A percentile compares a stretch with the other conserved stretches of the same genome.
Evolutionary conservation across 805 yeast genomes (phyloP).

Genomic region (Ogataea saltuana): DNA sequence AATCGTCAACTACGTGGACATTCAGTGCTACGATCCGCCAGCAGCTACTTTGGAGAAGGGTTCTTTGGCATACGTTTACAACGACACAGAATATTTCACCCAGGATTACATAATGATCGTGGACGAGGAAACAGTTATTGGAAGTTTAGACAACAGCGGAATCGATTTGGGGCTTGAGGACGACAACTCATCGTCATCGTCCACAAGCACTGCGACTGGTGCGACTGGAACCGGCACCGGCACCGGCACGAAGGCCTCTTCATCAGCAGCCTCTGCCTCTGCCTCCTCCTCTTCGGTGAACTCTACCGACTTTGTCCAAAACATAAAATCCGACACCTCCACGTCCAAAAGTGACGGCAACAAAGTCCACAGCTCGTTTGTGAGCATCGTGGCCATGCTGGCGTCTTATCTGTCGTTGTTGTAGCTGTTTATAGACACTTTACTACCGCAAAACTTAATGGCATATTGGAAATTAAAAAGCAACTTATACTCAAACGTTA

Average conservation of each 20-base stretch:
- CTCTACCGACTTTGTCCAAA: conserved; percentile 1
- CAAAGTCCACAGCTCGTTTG: too few species aligned
- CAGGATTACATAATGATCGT: conserved; percentile 58
- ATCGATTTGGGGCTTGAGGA: conserved; percentile 50
- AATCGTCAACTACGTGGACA: conserved; percentile 55
- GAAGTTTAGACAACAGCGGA: conserved; percentile 65
- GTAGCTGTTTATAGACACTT: neutral
- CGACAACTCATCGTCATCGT: conserved; percentile 11
- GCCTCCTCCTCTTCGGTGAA: neutral
- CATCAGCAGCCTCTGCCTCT: neutral
- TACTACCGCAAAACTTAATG: neutral
- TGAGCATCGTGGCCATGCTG: neutral
- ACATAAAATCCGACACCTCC: neutral
- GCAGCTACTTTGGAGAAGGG: conserved; percentile 46
- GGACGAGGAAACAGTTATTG: conserved; percentile 60
- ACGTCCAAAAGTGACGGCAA: neutral
- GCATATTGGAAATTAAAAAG: too few species aligned
- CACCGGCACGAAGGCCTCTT: neutral
- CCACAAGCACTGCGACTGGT: neutral
- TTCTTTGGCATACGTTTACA: conserved; percentile 53
- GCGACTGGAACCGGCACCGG: neutral
- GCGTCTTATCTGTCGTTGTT: neutral
- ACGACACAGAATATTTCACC: conserved; percentile 48
- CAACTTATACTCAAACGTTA: too few species aligned
- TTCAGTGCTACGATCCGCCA: conserved; percentile 78